Conservation (phyloP, 768 basidiomycete genomes). For the Auriscalpium vulgare region DNA sequence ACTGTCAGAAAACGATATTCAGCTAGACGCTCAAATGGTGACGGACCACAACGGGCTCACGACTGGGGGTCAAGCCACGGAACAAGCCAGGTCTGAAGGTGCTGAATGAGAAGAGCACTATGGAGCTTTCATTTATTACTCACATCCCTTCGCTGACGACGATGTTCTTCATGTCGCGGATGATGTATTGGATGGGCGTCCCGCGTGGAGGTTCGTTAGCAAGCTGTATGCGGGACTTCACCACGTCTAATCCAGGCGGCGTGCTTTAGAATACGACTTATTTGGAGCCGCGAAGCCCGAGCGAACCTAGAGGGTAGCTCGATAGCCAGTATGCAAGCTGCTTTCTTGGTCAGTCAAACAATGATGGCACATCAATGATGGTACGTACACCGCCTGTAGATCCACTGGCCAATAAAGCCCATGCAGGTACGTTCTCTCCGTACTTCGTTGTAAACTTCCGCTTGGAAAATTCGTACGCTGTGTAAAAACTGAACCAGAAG, state of each 20-base stretch:
- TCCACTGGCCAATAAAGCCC: conserved; percentile 79
- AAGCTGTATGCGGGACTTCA: conserved; percentile 87
- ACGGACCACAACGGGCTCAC: conserved; percentile 36
- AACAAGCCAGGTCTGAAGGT: conserved; percentile 50
- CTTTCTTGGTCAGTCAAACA: neutral
- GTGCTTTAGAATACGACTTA: neutral
- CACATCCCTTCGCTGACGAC: conserved; percentile 30
- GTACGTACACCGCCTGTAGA: conserved; percentile 70
- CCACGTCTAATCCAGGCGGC: conserved; percentile 51
- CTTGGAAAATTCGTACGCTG: conserved; percentile 87
- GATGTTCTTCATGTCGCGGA: conserved; percentile 56
- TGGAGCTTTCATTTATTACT: conserved; percentile 61
- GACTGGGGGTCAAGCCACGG: conserved; percentile 66
- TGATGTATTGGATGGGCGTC: conserved; percentile 71
- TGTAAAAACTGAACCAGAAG: conserved; percentile 48
- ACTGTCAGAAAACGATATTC: conserved; percentile 30
- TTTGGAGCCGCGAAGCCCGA: neutral
- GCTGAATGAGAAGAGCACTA: neutral
- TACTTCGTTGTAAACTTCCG: conserved; percentile 59
- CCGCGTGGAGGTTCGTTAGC: conserved; percentile 65
- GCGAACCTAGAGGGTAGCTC: conserved; percentile 77
- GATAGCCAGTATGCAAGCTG: conserved; percentile 90
- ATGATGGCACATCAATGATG: neutral
- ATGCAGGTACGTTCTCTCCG: conserved; percentile 67
- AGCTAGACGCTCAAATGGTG: neutral